Evolutionary conservation across 2,329 filamentous ascomycete species (phyloP).

Genomic region (Piedraia hortae): DNA sequence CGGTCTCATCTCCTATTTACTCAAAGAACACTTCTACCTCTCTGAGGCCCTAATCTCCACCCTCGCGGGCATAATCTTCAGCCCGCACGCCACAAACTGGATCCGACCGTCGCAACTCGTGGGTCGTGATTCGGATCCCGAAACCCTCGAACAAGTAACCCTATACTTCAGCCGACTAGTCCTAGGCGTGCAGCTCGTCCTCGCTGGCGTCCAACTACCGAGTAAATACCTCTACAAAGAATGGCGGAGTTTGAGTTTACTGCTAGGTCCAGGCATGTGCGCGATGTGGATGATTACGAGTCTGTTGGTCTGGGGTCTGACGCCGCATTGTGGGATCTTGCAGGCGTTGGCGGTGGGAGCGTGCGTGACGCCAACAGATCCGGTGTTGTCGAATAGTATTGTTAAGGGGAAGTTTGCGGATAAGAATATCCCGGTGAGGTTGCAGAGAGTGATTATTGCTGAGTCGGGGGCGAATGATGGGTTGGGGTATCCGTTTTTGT

Average conservation of each 20-base stretch:
- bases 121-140: slow-evolving; percentile 19
- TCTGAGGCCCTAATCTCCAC: slow-evolving; percentile 81
- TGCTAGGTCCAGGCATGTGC: slow-evolving; percentile 64
- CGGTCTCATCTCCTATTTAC: slow-evolving; percentile 63
- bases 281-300: slow-evolving; percentile 70
- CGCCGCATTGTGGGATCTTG: slow-evolving; percentile 43
- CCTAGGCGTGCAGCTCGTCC: slow-evolving; percentile 65
- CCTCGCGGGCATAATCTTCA: slow-evolving; percentile 50
- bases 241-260: slow-evolving; percentile 46
- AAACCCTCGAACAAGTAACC: slow-evolving; percentile 43
- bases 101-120: slow-evolving; percentile 52
- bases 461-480: slow-evolving; percentile 82
- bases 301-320: slow-evolving; percentile 47
- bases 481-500: slow-evolving; percentile 67
- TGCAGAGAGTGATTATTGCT: slow-evolving; percentile 38
- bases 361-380: slow-evolving; percentile 80
- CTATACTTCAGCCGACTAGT: slow-evolving; percentile 68
- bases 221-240: slow-evolving; percentile 52
- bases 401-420: slow-evolving; percentile 87
- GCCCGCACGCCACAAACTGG: slow-evolving; percentile 48
- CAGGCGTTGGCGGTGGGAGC: slow-evolving; percentile 57
- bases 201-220: slow-evolving; percentile 69
- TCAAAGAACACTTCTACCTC: slow-evolving; percentile 74
- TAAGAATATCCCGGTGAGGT: slow-evolving; percentile 53
- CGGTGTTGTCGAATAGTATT: slow-evolving; percentile 64